phyloP scores from a whole-genome alignment of 2,329 filamentous ascomycete species.

The Arthrobotrys sinensis region DNA sequence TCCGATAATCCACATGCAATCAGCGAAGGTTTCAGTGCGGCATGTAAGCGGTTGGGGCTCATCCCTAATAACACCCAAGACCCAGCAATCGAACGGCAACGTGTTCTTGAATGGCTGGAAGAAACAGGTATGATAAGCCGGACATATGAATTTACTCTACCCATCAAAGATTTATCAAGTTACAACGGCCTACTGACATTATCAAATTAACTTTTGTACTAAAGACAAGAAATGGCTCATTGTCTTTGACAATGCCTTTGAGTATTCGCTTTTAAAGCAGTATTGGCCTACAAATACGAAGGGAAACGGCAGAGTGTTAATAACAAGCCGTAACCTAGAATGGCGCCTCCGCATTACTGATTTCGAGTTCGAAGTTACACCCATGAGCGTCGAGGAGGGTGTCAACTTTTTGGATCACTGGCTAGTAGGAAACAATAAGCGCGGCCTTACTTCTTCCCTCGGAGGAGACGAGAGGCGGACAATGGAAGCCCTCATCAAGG shows the following conservation, averaged over 20 bases:
- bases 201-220: background rate
- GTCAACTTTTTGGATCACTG: slow-evolving; percentile 1
- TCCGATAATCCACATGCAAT: slow-evolving; percentile 17
- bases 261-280: background rate
- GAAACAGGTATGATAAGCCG: background rate
- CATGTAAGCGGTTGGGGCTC: background rate
- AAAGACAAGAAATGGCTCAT: slow-evolving; percentile 28
- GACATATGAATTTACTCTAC: no score
- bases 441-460: slow-evolving; percentile 4
- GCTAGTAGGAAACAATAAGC: slow-evolving; percentile 4
- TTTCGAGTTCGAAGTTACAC: background rate
- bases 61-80: background rate
- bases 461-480: background rate
- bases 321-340: no score
- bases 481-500: slow-evolving; percentile 2
- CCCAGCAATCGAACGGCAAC: background rate
- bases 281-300: background rate
- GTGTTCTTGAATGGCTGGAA: background rate
- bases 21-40: no score
- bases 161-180: no score
- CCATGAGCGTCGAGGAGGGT: slow-evolving; percentile 10
- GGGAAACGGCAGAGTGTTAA: no score
- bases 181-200: no score
- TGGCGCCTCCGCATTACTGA: no score
- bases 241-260: slow-evolving; percentile 15